Base-by-base conservation (phyloP, 2,329 filamentous ascomycete genomes). In the Cordyceps farinosa region DNA sequence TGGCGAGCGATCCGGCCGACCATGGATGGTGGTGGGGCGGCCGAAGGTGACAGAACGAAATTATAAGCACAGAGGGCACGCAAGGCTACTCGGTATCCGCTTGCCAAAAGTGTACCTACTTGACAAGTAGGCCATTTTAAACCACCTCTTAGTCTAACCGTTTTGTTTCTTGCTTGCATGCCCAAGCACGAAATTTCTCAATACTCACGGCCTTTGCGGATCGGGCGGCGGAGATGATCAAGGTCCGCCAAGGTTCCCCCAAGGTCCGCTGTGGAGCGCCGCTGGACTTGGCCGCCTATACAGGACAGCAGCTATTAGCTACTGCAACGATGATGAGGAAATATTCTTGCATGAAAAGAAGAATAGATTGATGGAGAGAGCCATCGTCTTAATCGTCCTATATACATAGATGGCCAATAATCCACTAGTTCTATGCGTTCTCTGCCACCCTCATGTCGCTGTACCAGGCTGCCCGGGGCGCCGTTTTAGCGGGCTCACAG, bases 211-310 rank as follows among this genome's bases (percentile, higher is more conserved):
- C 30, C 40, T 42, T 40, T 57, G 54, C 42, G 40, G 51, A 36
- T 36, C 54, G 29, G 40, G 29, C 40, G 17, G 27, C 40, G 54
- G 40, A 40, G 40, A 17, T 57, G 30, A 47, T 27, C 7, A 34
- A 47, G 42, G 54, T 45, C 54, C 40, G 54, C 54, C 52, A 55
- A 55, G 52, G 38, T 42, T 48, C 13, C 52, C 52, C 54, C 40
- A 36, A 57, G 40, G 40, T 45, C 54, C 54, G 40, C 40, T 56
- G 54, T 45, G 40, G 54, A 55, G 36, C 34, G 51, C 34, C 34
- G 51, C 11, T 22, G 22, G 22, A 22, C 38, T 47, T 44, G 54
- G 38, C n/a, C 54, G 54, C 42, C 22, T 22, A 22, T 22, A 22
- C 22, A 22, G 22, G 22, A 22, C 22, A 22, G 22, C 22, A 22